Base-by-base conservation (phyloP, 495 filamentous ascomycete species). In the Pseudevernia furfuracea region DNA sequence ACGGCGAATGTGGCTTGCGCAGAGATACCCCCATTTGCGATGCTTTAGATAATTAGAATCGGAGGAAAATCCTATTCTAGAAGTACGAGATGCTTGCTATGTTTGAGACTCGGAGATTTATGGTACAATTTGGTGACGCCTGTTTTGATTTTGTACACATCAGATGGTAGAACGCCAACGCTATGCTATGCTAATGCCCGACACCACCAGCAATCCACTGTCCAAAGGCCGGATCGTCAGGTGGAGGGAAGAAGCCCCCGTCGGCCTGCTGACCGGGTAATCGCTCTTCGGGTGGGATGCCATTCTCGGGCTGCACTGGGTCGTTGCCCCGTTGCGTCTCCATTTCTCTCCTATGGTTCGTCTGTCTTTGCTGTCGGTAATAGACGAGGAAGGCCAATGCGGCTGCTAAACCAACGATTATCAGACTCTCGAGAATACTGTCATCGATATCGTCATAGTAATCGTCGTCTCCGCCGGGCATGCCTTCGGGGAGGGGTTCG, bases 161-260 rank as follows among this genome's bases (percentile, higher is more conserved):
- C 34, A 36, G 34, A 10, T 0, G 38, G 21, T 39, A 9, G 36
- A 19, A 64, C 46, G 23, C n/a, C 23, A 48, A 44, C 39, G 53
- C 62, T 64, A 41, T 63, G 41, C 36, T 12, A 28, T 41, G 10
- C 23, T 80, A 92, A 81, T 91, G 88, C 10, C 88, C 89, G 49
- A 91, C 81, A 1, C 85, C 89, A n/a, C 89, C 89, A 32, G 82
- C 88, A 38, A 81, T 82, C 90, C 90, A 93, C 67, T 86, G 80
- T 55, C 73, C 78, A 73, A 89, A 90, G 41, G 87, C 84, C 14
- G 88, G 87, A 72, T 89, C 86, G 2, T 84, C 87, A 34, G 84
- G 87, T 60, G 79, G 82, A 23, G 89, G 89, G 68, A 92, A 91
- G 60, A 91, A 74, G 0, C 87, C 89, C 58, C 86, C 76, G 68